Evolutionary conservation across 352 stramenopile species (phyloP).

Genomic region (Globisporangium iwayamae): DNA sequence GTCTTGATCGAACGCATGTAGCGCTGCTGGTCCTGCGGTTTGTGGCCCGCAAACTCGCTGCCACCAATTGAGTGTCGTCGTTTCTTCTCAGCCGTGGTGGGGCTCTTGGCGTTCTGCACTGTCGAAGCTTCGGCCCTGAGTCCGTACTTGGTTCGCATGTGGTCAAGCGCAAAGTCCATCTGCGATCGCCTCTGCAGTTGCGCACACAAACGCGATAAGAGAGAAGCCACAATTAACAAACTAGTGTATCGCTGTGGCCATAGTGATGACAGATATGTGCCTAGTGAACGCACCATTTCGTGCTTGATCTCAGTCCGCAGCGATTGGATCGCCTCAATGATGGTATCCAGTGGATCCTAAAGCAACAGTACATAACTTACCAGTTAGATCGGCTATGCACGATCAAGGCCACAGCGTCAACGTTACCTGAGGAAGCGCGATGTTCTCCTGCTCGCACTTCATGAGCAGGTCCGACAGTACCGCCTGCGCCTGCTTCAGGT

Average conservation of each 20-base stretch:
- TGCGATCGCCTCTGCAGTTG: conserved; percentile 22
- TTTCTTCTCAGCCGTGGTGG: background rate
- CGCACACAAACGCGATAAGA: conserved; percentile 2
- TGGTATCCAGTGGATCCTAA: conserved; percentile 39
- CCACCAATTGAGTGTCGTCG: background rate
- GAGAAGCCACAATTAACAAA: background rate
- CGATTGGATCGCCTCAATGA: conserved; percentile 37
- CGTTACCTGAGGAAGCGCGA: conserved; percentile 38
- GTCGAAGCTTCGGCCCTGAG: conserved; percentile 8
- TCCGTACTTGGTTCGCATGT: conserved; percentile 33
- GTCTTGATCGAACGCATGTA: conserved; percentile 1
- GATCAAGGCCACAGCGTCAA: background rate
- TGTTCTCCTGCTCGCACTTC: conserved; percentile 50
- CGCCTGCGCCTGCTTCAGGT: conserved; percentile 43
- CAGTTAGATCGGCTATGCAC: background rate
- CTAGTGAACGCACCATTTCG: conserved; percentile 26
- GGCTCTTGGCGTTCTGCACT: background rate
- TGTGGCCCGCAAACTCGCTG: background rate
- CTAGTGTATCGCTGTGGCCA: background rate
- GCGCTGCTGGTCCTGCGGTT: conserved; percentile 17
- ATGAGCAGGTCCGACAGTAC: conserved; percentile 61
- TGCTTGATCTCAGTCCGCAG: conserved; percentile 36
- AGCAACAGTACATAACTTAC: background rate
- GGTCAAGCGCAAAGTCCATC: conserved; percentile 40
- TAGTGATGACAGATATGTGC: too few species aligned